These are phyloP conservation scores for Botrytis medusae DNA, from an alignment of 2,329 filamentous ascomycete species.

Conservation along the genomic window DNA sequence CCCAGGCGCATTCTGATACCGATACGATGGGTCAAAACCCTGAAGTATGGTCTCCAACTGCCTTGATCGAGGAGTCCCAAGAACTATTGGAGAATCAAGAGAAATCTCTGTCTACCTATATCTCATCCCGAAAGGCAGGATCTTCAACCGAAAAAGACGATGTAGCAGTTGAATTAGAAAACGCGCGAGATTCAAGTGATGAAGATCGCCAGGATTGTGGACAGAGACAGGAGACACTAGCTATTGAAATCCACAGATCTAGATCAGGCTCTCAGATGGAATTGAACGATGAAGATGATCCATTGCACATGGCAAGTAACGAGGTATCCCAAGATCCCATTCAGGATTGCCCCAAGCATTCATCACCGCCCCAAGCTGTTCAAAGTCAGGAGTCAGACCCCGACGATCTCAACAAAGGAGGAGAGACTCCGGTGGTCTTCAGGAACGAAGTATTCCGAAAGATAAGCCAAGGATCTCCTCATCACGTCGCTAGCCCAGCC, in stretches of 20 bases:
- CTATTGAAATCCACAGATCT: background rate
- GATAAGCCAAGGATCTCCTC: accelerated
- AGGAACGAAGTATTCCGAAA: accelerated
- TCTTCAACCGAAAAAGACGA: background rate
- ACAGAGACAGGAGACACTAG: background rate
- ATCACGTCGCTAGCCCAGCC: background rate
- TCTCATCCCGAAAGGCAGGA: background rate
- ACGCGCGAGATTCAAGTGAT: background rate
- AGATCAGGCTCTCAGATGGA: background rate
- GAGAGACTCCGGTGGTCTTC: accelerated
- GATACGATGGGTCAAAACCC: background rate
- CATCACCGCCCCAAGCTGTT: background rate
- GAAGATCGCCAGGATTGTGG: background rate
- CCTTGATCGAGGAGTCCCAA: background rate
- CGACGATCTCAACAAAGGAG: background rate
- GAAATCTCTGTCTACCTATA: background rate
- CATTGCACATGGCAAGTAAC: background rate
- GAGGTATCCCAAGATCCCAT: background rate
- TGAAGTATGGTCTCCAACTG: background rate
- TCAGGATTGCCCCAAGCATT: accelerated
- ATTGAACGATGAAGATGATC: background rate
- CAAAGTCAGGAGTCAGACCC: background rate
- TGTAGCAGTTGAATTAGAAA: background rate
- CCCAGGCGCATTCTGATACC: background rate
- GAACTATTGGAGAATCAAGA: background rate